Conservation (phyloP, 371 early-diverging fungal species). For the Syncephalastrum sp. region DNA sequence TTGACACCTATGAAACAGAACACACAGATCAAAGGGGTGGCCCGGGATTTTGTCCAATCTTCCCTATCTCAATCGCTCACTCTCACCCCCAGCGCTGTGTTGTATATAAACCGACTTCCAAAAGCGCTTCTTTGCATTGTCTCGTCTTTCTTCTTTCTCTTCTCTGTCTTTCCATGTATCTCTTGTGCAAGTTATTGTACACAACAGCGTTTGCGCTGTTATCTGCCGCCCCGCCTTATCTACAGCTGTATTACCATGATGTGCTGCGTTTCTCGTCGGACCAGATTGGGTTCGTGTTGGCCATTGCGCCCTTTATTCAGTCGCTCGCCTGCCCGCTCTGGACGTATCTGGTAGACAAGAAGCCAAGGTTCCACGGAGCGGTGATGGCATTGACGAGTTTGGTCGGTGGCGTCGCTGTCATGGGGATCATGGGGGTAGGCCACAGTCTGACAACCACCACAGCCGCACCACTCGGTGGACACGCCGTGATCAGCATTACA, state of each 20-base stretch:
- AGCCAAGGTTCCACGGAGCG: slow-evolving; percentile 33
- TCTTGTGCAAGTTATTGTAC: slow-evolving; percentile 36
- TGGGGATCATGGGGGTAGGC: slow-evolving; percentile 26
- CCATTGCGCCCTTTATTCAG: slow-evolving; percentile 50
- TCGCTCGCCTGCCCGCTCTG: slow-evolving; percentile 47
- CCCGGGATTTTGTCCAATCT: no score
- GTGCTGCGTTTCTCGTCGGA: slow-evolving; percentile 38
- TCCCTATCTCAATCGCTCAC: no score
- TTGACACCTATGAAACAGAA: no score
- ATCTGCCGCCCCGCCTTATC: slow-evolving; percentile 41
- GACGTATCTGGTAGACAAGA: slow-evolving; percentile 40
- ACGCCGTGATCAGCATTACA: slow-evolving; percentile 20
- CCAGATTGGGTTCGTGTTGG: slow-evolving; percentile 44
- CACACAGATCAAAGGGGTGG: no score
- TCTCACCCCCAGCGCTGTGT: no score
- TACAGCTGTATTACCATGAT: slow-evolving; percentile 41
- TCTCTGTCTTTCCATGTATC: slow-evolving; percentile 9
- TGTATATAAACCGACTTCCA: no score
- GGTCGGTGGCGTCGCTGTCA: slow-evolving; percentile 35
- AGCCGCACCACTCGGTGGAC: not conserved
- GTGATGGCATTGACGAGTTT: slow-evolving; percentile 38
- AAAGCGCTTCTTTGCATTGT: not conserved
- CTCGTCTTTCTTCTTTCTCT: not conserved
- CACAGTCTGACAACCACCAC: not conserved
- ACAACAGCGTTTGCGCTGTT: slow-evolving; percentile 36